These are phyloP conservation scores for Ormosia semicastrata DNA, from an alignment of 306 rosid species.

Conservation along the genomic window DNA sequence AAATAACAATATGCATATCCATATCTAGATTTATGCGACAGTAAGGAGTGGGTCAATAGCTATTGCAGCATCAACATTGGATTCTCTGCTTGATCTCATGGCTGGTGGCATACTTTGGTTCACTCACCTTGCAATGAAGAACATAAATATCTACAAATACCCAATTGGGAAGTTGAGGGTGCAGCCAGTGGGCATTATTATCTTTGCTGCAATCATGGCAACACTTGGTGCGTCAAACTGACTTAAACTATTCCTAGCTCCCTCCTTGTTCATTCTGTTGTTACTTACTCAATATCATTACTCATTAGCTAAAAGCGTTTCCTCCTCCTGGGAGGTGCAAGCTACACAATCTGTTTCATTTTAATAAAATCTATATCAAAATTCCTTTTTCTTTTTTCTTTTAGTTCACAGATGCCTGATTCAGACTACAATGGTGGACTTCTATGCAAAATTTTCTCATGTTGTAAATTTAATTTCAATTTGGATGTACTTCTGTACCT, in stretches of 20 bases:
- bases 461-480: neutral
- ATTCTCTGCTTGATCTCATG: slow-evolving; percentile 82
- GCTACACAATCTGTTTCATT: neutral
- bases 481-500: neutral
- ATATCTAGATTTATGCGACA: slow-evolving; percentile 62
- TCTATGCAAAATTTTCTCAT: neutral
- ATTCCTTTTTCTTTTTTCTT: neutral
- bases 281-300: neutral
- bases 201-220: slow-evolving; percentile 96
- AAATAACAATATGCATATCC: neutral
- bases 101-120: slow-evolving; percentile 98
- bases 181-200: slow-evolving; percentile 93
- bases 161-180: slow-evolving; percentile 94
- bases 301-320: neutral
- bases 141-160: slow-evolving; percentile 65
- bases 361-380: neutral
- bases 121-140: slow-evolving; percentile 86
- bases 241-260: slow-evolving; percentile 18
- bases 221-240: slow-evolving; percentile 55
- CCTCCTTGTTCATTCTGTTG: neutral
- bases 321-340: neutral
- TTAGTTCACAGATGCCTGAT: neutral
- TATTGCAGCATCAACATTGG: slow-evolving; percentile 80
- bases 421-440: neutral
- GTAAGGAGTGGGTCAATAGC: slow-evolving; percentile 72